Evolutionary conservation across 129 eudicot genomes (phyloP).

Genomic region (Cynara cardunculus): DNA sequence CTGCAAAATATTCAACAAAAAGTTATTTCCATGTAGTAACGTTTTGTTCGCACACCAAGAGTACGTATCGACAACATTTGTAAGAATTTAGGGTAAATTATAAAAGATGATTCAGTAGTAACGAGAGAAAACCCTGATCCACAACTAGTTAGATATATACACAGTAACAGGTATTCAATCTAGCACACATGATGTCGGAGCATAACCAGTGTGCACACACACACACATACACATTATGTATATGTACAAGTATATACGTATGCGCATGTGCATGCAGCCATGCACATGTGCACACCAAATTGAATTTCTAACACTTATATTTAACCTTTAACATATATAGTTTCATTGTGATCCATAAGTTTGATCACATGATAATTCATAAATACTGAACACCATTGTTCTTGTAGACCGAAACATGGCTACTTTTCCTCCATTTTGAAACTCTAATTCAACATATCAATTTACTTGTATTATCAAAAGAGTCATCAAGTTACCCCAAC

Average conservation of each 20-base stretch:
- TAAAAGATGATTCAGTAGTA: neutral
- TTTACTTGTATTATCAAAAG: too few relatives aligned
- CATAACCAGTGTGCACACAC: neutral
- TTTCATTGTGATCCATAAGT: too few relatives aligned
- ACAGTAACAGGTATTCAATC: neutral
- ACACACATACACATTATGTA: neutral
- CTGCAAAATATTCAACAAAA: slow-evolving; percentile 33
- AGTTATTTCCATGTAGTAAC: neutral
- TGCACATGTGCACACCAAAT: neutral
- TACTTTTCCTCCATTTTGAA: too few relatives aligned
- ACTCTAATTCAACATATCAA: too few relatives aligned
- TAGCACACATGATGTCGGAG: neutral
- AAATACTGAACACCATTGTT: too few relatives aligned
- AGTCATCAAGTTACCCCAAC: too few relatives aligned
- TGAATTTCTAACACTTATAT: neutral
- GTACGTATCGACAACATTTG: neutral
- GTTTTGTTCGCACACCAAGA: neutral
- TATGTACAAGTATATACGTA: too few relatives aligned
- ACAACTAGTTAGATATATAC: neutral
- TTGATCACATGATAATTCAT: too few relatives aligned
- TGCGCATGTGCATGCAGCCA: neutral
- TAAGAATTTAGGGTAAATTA: slow-evolving; percentile 1
- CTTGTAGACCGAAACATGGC: too few relatives aligned
- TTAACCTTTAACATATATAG: neutral
- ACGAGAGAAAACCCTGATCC: neutral